Conservation (phyloP, 78 protist species). For the Carpediemonas membranifera region DNA sequence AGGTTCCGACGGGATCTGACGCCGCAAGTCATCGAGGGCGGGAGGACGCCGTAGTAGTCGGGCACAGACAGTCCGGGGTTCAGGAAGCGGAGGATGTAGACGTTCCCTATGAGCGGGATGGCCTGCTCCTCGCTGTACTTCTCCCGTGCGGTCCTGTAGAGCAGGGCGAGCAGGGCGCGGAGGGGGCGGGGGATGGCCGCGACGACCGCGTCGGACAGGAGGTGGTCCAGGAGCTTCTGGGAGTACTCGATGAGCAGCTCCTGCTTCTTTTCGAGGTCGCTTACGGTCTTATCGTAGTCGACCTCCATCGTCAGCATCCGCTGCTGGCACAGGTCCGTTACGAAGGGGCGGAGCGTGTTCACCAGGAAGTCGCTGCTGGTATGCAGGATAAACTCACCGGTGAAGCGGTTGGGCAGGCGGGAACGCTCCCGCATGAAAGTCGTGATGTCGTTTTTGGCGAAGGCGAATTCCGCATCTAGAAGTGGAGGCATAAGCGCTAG, state of each 20-base stretch:
- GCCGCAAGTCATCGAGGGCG: not conserved
- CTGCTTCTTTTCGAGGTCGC: not conserved
- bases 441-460: not conserved
- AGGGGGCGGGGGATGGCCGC: no score
- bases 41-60: not conserved
- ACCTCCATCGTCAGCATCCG: not conserved
- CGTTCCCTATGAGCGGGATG: no score
- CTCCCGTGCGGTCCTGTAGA: no score
- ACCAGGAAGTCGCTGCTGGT: not conserved
- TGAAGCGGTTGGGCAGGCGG: not conserved
- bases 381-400: not conserved
- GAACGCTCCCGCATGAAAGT: not conserved
- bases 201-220: not conserved
- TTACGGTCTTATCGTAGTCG: not conserved
- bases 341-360: not conserved
- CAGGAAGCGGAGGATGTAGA: not conserved
- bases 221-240: not conserved
- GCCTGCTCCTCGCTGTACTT: no score
- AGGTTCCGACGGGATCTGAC: not conserved
- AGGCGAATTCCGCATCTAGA: not conserved
- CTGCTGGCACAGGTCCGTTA: not conserved
- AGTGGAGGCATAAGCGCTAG: not conserved
- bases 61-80: not conserved
- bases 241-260: not conserved
- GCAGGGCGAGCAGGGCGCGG: no score